phyloP scores from a whole-genome alignment of 345 rosid species.

The Hibiscus trionum region DNA sequence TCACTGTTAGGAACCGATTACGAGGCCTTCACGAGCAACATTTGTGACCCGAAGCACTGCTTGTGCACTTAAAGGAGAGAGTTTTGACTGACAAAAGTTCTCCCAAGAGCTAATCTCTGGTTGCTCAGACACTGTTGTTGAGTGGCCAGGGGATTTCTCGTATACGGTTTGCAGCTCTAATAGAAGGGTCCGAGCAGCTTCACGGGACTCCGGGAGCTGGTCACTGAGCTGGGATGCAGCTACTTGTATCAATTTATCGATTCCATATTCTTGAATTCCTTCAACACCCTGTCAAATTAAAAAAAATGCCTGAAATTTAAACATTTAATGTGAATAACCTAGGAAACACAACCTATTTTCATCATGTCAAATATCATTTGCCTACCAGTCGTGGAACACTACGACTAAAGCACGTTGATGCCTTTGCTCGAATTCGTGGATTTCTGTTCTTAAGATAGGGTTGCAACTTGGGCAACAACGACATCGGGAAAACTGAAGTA shows the following conservation, averaged over 20 bases:
- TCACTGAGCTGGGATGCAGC: conserved; percentile 91
- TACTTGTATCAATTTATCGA: conserved; percentile 66
- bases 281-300: conserved; percentile 57
- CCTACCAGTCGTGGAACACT: conserved; percentile 79
- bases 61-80: conserved; percentile 73
- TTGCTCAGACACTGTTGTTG: conserved; percentile 31
- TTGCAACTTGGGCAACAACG: conserved; percentile 64
- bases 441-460: conserved; percentile 74
- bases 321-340: background rate
- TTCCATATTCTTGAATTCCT: conserved; percentile 76
- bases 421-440: conserved; percentile 90
- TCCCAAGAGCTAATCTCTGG: conserved; percentile 66
- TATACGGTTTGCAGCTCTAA: conserved; percentile 69
- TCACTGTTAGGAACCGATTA: conserved; percentile 42
- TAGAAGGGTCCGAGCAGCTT: conserved; percentile 84
- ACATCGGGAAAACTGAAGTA: conserved; percentile 49
- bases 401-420: conserved; percentile 71
- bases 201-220: conserved; percentile 93
- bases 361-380: background rate
- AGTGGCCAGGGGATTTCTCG: conserved; percentile 40
- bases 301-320: background rate
- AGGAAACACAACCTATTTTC: background rate
- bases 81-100: conserved; percentile 70
- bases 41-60: conserved; percentile 88
- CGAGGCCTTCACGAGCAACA: conserved; percentile 44